Conservation (phyloP, 2,329 filamentous ascomycete species). For the Proliferodiscus dingleyae region DNA sequence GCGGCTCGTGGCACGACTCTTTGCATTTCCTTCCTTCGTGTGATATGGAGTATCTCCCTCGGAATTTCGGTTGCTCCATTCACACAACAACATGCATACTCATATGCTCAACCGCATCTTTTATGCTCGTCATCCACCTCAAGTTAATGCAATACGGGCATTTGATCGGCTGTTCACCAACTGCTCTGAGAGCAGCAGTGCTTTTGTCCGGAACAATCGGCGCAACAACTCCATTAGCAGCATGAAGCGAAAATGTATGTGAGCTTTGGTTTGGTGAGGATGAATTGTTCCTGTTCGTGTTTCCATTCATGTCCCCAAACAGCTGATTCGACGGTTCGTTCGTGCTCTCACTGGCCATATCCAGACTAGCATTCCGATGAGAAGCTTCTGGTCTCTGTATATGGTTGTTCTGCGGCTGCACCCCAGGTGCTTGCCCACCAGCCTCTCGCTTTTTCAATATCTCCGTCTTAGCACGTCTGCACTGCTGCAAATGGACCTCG, state of each 20-base stretch:
- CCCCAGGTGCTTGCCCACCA: slow-evolving; percentile 6
- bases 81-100: slow-evolving; percentile 32
- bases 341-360: slow-evolving; percentile 16
- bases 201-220: slow-evolving; percentile 21
- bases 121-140: slow-evolving; percentile 30
- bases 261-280: slow-evolving; percentile 10
- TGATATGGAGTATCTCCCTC: background rate
- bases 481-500: slow-evolving; percentile 32
- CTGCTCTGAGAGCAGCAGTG: slow-evolving; percentile 20
- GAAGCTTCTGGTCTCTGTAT: slow-evolving; percentile 1
- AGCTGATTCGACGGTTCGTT: slow-evolving; percentile 18
- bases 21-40: background rate
- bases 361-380: background rate
- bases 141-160: slow-evolving; percentile 32
- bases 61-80: background rate
- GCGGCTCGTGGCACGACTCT: too few species aligned
- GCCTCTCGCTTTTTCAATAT: slow-evolving; percentile 27
- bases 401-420: slow-evolving; percentile 3
- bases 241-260: slow-evolving; percentile 25
- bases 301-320: slow-evolving; percentile 16
- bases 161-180: slow-evolving; percentile 26
- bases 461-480: slow-evolving; percentile 30
- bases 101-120: slow-evolving; percentile 33
- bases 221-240: slow-evolving; percentile 24
- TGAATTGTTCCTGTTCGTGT: slow-evolving; percentile 3